Evolutionary conservation across 805 yeast species (phyloP).

Genomic region (Zygosaccharomyces kombuchaensis): DNA sequence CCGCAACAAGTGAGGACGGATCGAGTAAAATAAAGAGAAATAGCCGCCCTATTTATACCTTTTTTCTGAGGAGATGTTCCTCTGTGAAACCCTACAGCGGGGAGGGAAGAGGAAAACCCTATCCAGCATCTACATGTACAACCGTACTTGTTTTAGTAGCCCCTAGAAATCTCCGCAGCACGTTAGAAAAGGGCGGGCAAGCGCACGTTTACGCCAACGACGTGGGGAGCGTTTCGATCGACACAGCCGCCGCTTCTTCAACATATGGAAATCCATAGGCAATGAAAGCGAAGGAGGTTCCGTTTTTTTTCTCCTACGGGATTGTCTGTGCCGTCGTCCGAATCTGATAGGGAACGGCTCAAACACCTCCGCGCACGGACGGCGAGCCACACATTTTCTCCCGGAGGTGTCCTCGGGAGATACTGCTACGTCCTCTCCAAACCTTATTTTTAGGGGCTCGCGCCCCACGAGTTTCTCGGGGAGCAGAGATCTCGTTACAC

Average conservation of each 20-base stretch:
- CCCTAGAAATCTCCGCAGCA: background rate
- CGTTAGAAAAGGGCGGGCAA: background rate
- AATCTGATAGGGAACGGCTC: background rate
- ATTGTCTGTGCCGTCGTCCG: background rate
- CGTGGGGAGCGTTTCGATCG: slow-evolving; percentile 4
- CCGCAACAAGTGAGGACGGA: background rate
- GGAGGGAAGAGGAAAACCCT: background rate
- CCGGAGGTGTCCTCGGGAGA: background rate
- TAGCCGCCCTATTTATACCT: slow-evolving; percentile 8
- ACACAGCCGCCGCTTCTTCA: slow-evolving; percentile 3
- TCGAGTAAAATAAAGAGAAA: background rate
- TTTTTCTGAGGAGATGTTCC: slow-evolving; percentile 2
- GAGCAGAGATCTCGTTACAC: too few relatives aligned
- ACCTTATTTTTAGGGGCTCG: background rate
- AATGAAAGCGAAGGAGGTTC: background rate
- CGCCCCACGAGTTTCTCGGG: background rate
- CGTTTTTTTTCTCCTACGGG: background rate
- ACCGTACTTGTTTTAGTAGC: background rate
- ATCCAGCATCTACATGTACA: background rate
- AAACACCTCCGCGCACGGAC: background rate
- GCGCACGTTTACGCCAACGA: slow-evolving; percentile 3
- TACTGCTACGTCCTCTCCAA: background rate
- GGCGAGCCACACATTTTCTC: background rate
- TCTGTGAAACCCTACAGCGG: background rate
- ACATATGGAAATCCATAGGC: background rate